Conservation (phyloP, 768 basidiomycete species). For the Leucogyrophana mollusca region DNA sequence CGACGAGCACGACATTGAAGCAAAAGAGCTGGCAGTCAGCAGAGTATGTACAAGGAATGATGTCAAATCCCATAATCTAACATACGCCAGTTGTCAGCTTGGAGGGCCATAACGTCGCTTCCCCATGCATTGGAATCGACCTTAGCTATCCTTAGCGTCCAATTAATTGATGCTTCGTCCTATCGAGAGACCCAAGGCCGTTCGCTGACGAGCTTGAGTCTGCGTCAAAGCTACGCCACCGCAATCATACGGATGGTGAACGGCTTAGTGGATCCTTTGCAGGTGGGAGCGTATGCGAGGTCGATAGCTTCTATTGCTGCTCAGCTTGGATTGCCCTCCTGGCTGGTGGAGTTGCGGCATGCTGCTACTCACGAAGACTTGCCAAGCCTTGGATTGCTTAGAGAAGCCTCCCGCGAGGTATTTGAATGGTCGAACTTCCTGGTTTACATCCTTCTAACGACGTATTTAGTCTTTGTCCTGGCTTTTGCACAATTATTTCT, state of each 20-base stretch:
- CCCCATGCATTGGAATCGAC: constrained; percentile 81
- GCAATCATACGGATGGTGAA: constrained; percentile 90
- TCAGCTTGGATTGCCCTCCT: constrained; percentile 81
- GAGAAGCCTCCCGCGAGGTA: constrained; percentile 76
- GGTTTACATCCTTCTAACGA: constrained; percentile 6
- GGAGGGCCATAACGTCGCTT: constrained; percentile 71
- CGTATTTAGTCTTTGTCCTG: constrained; percentile 68
- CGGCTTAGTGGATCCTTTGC: constrained; percentile 91
- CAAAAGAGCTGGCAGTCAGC: constrained; percentile 58
- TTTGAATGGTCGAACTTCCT: constrained; percentile 14
- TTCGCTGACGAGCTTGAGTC: constrained; percentile 39
- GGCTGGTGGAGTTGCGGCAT: constrained; percentile 92
- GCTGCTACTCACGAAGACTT: constrained; percentile 96
- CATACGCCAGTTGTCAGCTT: constrained; percentile 64
- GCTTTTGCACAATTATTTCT: constrained; percentile 83
- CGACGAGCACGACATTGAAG: constrained; percentile 57
- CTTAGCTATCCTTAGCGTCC: constrained; percentile 57
- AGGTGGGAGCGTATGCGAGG: constrained; percentile 84
- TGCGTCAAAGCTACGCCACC: constrained; percentile 78
- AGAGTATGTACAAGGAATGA: constrained; percentile 45
- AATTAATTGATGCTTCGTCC: constrained; percentile 49
- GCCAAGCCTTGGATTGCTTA: constrained; percentile 77
- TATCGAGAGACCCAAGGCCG: constrained; percentile 9
- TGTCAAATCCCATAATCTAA: constrained; percentile 1
- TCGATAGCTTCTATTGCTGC: constrained; percentile 87